Conservation (phyloP, 73 alveolate species). For the Paramecium primaurelia region DNA sequence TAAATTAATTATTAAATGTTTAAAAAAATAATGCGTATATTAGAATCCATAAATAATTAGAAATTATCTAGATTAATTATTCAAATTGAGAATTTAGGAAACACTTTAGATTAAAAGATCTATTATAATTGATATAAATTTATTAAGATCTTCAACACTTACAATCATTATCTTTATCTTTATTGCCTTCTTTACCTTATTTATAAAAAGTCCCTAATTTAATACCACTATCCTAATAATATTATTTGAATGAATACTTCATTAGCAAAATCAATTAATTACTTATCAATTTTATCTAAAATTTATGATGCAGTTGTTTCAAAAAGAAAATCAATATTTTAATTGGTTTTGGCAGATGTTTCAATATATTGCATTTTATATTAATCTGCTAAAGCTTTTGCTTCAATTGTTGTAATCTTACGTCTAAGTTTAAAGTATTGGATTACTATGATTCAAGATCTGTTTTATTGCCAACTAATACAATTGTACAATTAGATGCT, state of each 20-base stretch:
- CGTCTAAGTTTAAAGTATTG: constrained; percentile 41
- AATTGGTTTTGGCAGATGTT: constrained; percentile 82
- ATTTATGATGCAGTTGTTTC: background rate
- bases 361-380: constrained; percentile 77
- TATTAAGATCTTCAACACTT: background rate
- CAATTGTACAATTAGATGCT: constrained; percentile 32
- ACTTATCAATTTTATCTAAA: background rate
- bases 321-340: constrained; percentile 68
- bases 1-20: too few relatives aligned
- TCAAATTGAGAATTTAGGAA: background rate
- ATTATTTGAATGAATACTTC: background rate
- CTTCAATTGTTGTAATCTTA: constrained; percentile 72
- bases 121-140: background rate
- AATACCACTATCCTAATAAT: constrained; percentile 1
- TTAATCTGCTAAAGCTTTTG: constrained; percentile 74
- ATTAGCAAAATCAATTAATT: background rate
- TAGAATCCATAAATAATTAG: background rate
- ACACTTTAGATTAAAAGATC: background rate
- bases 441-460: constrained; percentile 59
- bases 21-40: background rate
- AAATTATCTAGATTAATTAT: too few relatives aligned
- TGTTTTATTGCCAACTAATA: constrained; percentile 63
- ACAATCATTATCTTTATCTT: background rate
- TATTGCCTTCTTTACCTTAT: background rate
- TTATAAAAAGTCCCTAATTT: constrained; percentile 23